Evolutionary conservation across 768 basidiomycete species (phyloP), one percentile per base, ranked within the genome.

Genomic region (Clathrus columnatus): DNA sequence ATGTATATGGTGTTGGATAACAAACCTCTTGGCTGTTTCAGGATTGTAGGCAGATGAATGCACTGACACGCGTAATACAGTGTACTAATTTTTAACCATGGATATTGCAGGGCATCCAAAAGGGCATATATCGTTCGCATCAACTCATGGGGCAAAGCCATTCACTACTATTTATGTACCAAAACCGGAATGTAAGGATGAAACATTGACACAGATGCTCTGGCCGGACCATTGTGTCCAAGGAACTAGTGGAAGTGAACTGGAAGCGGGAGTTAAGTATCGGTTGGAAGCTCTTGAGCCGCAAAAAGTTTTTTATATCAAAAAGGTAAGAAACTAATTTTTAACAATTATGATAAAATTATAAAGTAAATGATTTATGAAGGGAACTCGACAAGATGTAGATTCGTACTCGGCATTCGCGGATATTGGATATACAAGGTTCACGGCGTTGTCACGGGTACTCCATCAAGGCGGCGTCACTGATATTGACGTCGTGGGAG

Each of bases 211-310:
- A 42, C 85, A 87, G 66, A 75, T 79, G 24, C 69, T 91, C 28
- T 92, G 90, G 90, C 89, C 90, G 0, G 81, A 81, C 60, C 90
- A 91, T 65, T 91, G 89, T 61, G 76, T 90, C 21, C 78, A 77
- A 51, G 72, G 72, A 45, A 76, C 76, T 0, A 68, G 61, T 1
- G 90, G 90, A 1, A 77, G 79, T 17, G 77, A 81, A 61, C 74
- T 91, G 43, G 80, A 85, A 26, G 63, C 72, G 2, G 77, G 74
- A 23, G 61, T 91, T n/a, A 61, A 72, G 49, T 26, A 23, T 20
- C 46, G 28, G 43, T 29, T 55, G 26, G 67, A 76, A 44, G 74
- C 78, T 32, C 67, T 71, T 8, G 67, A 81, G 36, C 65, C 78
- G 16, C 67, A 68, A 14, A 55, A 55, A 30, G 54, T 55, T 61